Base-by-base conservation (phyloP, 805 yeast species). In the Candida hispaniensis region DNA sequence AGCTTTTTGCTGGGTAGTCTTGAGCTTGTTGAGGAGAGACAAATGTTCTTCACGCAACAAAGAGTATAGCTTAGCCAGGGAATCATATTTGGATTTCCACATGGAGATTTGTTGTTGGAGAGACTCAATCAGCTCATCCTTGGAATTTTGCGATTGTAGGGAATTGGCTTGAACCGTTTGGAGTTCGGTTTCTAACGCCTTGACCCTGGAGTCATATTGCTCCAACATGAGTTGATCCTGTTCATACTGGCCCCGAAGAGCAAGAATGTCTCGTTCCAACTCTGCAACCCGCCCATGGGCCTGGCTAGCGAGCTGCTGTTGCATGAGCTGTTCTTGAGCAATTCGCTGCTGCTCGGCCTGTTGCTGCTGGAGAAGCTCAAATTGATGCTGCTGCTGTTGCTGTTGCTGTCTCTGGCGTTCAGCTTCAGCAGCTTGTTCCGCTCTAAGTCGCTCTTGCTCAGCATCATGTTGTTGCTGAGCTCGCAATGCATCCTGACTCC, bases 21-120 rank as follows among this genome's bases (percentile, higher is more conserved):
- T 85, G 52, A 77, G 77, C 51, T 77, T 78, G 34, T 79, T 66
- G 51, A 86, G 66, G 39, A 85, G 59, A 43, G 75, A 79, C 49
- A 86, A 65, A 52, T 86, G 95, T 57, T 86, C 96, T 57, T 81
- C 93, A 51, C 96, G 77, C 47, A 86, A 64, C 58, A 85, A 94
- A 2, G 93, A 76, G 55, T 86, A 86, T 44, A 86, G 64, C 50
- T 82, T 82, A 5, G 95, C 95, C 43, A 86, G 65, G 0, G 91
- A 69, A 51, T 85, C 94, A 57, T 86, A 86, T 60, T 86, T 86
- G 36, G 71, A 71, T 43, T 80, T 73, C 94, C 94, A 86, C 42
- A 71, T 68, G 16, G 56, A 61, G 25, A 79, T 66, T 56, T 85
- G 94, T 36, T 80, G 86, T 48, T 78, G 83, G 28, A 82, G 54